Evolutionary conservation across 2,329 filamentous ascomycete species (phyloP), one percentile per base, ranked within the genome.

Genomic region (Huntiella abstrusa): DNA sequence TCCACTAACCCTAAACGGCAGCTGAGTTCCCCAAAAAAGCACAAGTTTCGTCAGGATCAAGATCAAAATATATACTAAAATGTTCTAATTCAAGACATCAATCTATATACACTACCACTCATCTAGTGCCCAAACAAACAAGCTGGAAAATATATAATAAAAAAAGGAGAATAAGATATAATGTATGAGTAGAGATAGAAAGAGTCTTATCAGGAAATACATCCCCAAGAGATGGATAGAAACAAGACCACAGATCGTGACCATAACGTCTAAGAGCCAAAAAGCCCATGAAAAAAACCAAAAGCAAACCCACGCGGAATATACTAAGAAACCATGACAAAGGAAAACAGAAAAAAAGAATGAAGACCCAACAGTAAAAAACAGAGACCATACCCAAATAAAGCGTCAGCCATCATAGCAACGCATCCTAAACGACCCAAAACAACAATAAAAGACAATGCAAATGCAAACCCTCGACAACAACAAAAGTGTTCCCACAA

Each of bases 181-280:
- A 28, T 28, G 22, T 28, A 28, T 28, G 22, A 28, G 22, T 28
- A 28, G 22, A 28, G 22, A 28, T 28, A 28, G 22, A 28, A 10
- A 28, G 22, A 28, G 22, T 28, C 22, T 28, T 28, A 28, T 17
- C 8, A n/a, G 17, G 41, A 45, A 45, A 41, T 35, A 43, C 12
- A 40, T 16, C 44, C 42, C 41, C 36, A 32, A 45, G 15, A 48
- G 44, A 41, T 36, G 41, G 33, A 28, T 10, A 28, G 7, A 28
- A 28, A 28, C 22, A 28, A 28, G 22, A 28, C 22, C 22, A 28
- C 22, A 48, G 33, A 48, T 42, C 40, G 48, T 39, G 43, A 49
- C 46, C 43, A 34, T 49, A 38, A 49, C 44, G 48, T 49, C 48
- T 49, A 49, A 49, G 43, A 17, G 46, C 43, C 41, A 49, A 49